Evolutionary conservation across 169 alveolate species (phyloP).

Genomic region (Eimeria sp.): DNA sequence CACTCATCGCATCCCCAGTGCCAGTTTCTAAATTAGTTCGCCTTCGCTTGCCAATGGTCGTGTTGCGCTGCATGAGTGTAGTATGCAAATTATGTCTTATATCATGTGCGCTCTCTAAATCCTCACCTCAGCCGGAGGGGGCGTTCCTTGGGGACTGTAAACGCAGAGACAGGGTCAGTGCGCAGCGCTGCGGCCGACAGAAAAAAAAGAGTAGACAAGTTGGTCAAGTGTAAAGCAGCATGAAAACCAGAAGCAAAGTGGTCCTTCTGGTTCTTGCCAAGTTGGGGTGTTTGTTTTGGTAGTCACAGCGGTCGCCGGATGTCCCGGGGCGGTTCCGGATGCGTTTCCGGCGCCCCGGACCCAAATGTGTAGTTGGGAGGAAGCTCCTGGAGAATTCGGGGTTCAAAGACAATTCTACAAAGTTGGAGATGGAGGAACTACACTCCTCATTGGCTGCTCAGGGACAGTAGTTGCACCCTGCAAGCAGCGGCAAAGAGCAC

Average conservation of each 20-base stretch:
- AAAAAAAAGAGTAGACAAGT: slow-evolving; percentile 23
- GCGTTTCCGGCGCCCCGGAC: slow-evolving; percentile 65
- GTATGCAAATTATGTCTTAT: not conserved
- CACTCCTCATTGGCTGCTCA: slow-evolving; percentile 23
- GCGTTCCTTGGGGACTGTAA: slow-evolving; percentile 51
- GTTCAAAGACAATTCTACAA: slow-evolving; percentile 60
- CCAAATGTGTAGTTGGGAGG: slow-evolving; percentile 55
- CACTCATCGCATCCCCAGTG: not conserved
- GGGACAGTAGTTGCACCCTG: slow-evolving; percentile 76
- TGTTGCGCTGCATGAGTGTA: not conserved
- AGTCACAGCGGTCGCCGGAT: slow-evolving; percentile 38
- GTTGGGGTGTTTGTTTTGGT: slow-evolving; percentile 34
- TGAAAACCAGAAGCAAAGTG: not conserved
- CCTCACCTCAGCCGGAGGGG: slow-evolving; percentile 57
- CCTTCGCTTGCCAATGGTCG: not conserved
- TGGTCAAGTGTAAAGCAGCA: slow-evolving; percentile 29
- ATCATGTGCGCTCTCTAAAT: not conserved
- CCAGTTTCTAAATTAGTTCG: not conserved
- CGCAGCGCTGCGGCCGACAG: slow-evolving; percentile 19
- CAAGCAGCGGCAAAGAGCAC: slow-evolving; percentile 76
- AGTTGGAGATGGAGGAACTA: slow-evolving; percentile 37
- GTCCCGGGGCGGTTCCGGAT: slow-evolving; percentile 53
- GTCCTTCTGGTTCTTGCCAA: slow-evolving; percentile 21
- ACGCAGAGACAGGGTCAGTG: slow-evolving; percentile 63
- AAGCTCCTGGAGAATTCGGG: not conserved